Evolutionary conservation across 139 green algal genomes (phyloP), one percentile per base, ranked within the genome.

Genomic region (Spirogloea muscicola): DNA sequence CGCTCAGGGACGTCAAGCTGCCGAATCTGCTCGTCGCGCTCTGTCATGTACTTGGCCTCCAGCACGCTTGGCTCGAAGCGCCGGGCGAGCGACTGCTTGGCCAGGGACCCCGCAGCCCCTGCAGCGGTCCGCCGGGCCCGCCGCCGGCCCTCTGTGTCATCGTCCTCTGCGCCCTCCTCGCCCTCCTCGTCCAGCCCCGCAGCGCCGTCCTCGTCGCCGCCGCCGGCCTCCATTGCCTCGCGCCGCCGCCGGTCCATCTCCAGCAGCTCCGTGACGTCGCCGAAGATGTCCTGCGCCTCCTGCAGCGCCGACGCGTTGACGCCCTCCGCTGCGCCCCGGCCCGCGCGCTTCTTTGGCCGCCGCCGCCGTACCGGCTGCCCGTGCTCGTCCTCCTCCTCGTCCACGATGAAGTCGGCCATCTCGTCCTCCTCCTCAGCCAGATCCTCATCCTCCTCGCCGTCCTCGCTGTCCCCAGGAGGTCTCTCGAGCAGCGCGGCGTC

Each of bases 321-420:
- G 18, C 48, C 67, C 27, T 27, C 66, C 27, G 38, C 34, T 13
- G 33, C 41, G 27, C 49, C n/a, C 64, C 21, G 16, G 7, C 48
- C 65, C 31, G 42, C 36, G 21, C 44, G 41, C 64, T 80, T 80
- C 64, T 80, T 80, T 49, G 64, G 52, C 38, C 34, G 39, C 48
- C 52, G 63, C 33, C 33, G 31, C 4, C 68, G 59, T 37, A 72
- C 33, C 4, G 39, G 69, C 43, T 69, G 21, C 0, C 68, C 68
- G 42, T 76, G 41, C 21, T 82, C 85, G 18, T 85, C 88, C 21
- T 88, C 78, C 0, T 88, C 88, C 46, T 94, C n/a, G 10, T 93
- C 83, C 61, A 92, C 91, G 40, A 96, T 94, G 81, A 95, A 96
- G 77, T 93, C 90, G 9, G 85, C 89, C 79, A 93, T 88, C 59